phyloP scores from a whole-genome alignment of 805 yeast species.

The Torulaspora maleeae region DNA sequence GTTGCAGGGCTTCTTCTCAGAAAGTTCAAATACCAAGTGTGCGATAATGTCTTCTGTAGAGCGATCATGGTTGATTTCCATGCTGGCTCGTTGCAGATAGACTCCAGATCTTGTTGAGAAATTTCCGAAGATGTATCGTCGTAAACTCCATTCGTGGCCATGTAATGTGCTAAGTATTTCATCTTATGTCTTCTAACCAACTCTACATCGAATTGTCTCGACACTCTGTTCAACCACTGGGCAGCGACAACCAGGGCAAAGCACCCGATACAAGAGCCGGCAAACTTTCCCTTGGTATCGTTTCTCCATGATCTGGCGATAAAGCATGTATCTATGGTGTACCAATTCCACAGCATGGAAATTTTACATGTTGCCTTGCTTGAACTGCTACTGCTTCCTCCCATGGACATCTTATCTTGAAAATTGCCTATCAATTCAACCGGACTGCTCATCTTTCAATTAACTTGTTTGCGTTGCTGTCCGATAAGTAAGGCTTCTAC shows the following conservation, averaged over 20 bases:
- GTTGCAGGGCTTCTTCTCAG: conserved; percentile 1
- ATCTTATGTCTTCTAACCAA: conserved; percentile 30
- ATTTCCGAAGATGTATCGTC: conserved; percentile 13
- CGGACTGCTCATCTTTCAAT: conserved; percentile 1
- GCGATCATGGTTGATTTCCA: conserved; percentile 17
- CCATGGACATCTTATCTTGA: conserved; percentile 11
- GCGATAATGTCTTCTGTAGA: conserved; percentile 31
- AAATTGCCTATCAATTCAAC: neutral
- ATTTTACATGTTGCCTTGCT: conserved; percentile 17
- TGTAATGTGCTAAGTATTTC: conserved; percentile 8
- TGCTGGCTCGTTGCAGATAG: conserved; percentile 6
- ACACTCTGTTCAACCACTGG: conserved; percentile 52
- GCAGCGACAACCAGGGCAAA: conserved; percentile 53
- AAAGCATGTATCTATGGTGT: conserved; percentile 62
- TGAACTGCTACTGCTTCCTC: conserved; percentile 11
- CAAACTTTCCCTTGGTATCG: conserved; percentile 53
- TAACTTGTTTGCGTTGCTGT: too few relatives aligned
- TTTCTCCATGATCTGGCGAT: conserved; percentile 62
- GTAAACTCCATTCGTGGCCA: conserved; percentile 1
- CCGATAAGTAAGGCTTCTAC: too few relatives aligned
- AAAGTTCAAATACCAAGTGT: conserved; percentile 33
- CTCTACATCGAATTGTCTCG: conserved; percentile 48
- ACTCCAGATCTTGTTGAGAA: neutral
- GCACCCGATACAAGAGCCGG: conserved; percentile 71
- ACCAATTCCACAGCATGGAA: conserved; percentile 70